These are phyloP conservation scores for Agaricus blazei DNA, from an alignment of 768 basidiomycete species.

Conservation along the genomic window DNA sequence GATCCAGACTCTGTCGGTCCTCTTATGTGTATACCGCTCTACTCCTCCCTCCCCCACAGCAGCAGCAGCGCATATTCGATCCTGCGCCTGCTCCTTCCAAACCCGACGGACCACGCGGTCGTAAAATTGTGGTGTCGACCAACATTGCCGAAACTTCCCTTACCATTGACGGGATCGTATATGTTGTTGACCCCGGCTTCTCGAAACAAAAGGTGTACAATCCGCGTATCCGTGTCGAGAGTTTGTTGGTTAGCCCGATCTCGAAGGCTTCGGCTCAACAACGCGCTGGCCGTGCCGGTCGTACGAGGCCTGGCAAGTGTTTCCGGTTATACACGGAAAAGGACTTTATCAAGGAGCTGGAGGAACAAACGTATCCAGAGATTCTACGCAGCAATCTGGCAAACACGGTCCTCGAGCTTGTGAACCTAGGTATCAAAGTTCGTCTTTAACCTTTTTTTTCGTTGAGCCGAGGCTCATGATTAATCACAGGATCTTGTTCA, in stretches of 20 bases:
- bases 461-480: neutral
- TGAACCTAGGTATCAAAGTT: conserved; percentile 90
- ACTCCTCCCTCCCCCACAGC: conserved; percentile 89
- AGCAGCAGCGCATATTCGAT: conserved; percentile 97
- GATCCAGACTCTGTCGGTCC: conserved; percentile 80
- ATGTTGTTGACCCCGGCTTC: conserved; percentile 96
- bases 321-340: conserved; percentile 96
- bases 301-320: conserved; percentile 95
- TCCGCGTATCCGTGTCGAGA: conserved; percentile 94
- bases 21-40: conserved; percentile 84
- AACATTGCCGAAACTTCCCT: conserved; percentile 98
- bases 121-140: conserved; percentile 93
- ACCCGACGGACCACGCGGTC: conserved; percentile 71
- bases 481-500: conserved; percentile 65
- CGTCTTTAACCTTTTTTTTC: neutral
- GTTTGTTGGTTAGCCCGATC: conserved; percentile 88
- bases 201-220: conserved; percentile 99
- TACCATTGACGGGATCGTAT: conserved; percentile 99
- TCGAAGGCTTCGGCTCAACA: conserved; percentile 97
- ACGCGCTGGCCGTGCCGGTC: conserved; percentile 91
- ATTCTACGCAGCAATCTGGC: conserved; percentile 91
- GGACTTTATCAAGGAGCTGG: conserved; percentile 92
- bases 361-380: conserved; percentile 97
- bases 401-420: conserved; percentile 88
- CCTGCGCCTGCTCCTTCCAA: conserved; percentile 62